Evolutionary conservation across 352 stramenopile genomes (phyloP).

Genomic region (Thalassiosira tumida): DNA sequence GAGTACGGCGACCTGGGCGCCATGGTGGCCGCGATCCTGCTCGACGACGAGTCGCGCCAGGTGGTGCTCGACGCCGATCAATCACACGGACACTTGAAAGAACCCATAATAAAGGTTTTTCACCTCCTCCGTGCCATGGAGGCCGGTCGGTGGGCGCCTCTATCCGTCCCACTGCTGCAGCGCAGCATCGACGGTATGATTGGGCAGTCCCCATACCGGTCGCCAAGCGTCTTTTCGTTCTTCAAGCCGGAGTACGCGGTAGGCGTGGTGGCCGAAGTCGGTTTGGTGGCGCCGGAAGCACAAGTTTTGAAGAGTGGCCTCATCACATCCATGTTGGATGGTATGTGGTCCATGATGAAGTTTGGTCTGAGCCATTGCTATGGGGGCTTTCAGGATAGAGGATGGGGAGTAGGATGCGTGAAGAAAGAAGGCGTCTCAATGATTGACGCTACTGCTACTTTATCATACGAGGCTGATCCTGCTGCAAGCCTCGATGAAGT

Average conservation of each 20-base stretch:
- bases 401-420: background rate
- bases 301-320: constrained; percentile 18
- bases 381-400: background rate
- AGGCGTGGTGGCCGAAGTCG: constrained; percentile 33
- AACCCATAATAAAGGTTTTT: constrained; percentile 74
- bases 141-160: background rate
- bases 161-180: background rate
- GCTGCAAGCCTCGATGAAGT: background rate
- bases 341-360: constrained; percentile 31
- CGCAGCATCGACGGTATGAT: background rate
- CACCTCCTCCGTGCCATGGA: background rate
- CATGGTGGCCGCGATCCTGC: constrained; percentile 82
- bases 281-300: constrained; percentile 41
- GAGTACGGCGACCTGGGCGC: constrained; percentile 88
- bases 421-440: background rate
- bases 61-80: constrained; percentile 79
- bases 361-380: constrained; percentile 36
- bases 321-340: constrained; percentile 50
- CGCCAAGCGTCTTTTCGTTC: constrained; percentile 49
- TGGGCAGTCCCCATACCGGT: background rate
- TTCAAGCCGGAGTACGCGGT: constrained; percentile 75
- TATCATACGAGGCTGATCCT: background rate
- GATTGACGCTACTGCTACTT: background rate
- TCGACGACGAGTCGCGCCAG: constrained; percentile 82
- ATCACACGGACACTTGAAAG: constrained; percentile 34